Evolutionary conservation across 2,329 filamentous ascomycete species (phyloP).

Genomic region (Trichoderma semiorbis): DNA sequence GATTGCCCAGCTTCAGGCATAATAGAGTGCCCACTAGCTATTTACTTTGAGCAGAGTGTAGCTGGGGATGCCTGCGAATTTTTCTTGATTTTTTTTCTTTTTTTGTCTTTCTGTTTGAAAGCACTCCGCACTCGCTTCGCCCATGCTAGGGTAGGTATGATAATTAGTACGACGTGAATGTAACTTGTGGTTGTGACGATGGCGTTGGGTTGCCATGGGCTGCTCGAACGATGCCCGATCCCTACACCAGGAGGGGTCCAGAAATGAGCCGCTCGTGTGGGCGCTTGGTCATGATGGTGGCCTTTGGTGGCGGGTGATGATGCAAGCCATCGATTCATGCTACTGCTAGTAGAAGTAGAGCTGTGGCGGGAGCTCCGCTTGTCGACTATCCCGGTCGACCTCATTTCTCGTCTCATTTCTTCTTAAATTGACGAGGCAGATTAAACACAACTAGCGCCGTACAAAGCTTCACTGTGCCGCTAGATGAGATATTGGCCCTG

Average conservation of each 20-base stretch:
- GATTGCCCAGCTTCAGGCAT: neutral
- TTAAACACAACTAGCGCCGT: neutral
- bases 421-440: slow-evolving; percentile 2
- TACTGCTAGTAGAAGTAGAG: neutral
- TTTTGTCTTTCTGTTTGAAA: neutral
- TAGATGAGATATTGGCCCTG: neutral
- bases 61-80: neutral
- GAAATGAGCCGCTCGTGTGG: neutral
- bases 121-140: neutral
- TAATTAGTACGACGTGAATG: neutral
- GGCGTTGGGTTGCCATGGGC: neutral
- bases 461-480: neutral
- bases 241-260: neutral
- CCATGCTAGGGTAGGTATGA: neutral
- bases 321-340: slow-evolving; percentile 18
- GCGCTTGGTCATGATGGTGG: neutral
- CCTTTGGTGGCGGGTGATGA: slow-evolving; percentile 14
- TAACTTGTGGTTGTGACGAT: neutral
- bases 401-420: slow-evolving; percentile 18
- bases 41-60: neutral
- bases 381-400: neutral
- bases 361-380: slow-evolving; percentile 12
- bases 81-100: neutral
- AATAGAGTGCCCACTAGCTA: neutral
- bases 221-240: slow-evolving; percentile 11